Evolutionary conservation across 805 yeast species (phyloP), one percentile per base, ranked within the genome.

Genomic region (Hanseniaspora taiwanica): DNA sequence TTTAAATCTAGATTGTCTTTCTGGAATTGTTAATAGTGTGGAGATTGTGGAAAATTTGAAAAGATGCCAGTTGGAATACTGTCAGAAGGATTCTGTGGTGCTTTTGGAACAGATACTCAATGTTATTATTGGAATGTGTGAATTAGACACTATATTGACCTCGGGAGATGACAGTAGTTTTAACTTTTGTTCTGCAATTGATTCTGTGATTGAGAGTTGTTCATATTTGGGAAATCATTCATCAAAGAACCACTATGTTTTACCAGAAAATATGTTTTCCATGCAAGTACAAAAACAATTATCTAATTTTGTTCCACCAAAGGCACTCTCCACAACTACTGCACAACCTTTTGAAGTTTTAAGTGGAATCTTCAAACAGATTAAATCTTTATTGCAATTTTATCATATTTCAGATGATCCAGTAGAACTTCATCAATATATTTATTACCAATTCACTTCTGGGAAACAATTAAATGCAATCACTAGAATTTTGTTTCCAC

Each of bases 401-500:
- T n/a, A n/a, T n/a, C n/a, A n/a, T n/a, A n/a, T n/a, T n/a, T n/a
- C n/a, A n/a, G n/a, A n/a, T n/a, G 55, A 59, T 19, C 47, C 56
- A 0, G 27, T 50, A 9, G 68, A 64, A 40, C 45, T 58, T 6
- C 41, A 54, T 2, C 55, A 54, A 29, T 63, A 57, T 45, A 59
- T 63, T 0, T 39, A 43, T 29, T 29, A 29, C 18, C 14, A 56
- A 40, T 64, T 65, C 46, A 58, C 62, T 29, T 53, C 59, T 33
- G 39, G 49, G 2, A 39, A 47, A 4, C 68, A 63, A 38, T 50
- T 50, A 37, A 68, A 64, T 48, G 62, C 60, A 2, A 37, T 81
- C n/a, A 68, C 78, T 1, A 65, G 87, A 44, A 81, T 81, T 1
- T 48, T 77, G 9, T 69, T 77, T 48, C 83, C 79, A 40, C 58